phyloP scores from a whole-genome alignment of 2,329 filamentous ascomycete genomes.

The Fusarium nanum region DNA sequence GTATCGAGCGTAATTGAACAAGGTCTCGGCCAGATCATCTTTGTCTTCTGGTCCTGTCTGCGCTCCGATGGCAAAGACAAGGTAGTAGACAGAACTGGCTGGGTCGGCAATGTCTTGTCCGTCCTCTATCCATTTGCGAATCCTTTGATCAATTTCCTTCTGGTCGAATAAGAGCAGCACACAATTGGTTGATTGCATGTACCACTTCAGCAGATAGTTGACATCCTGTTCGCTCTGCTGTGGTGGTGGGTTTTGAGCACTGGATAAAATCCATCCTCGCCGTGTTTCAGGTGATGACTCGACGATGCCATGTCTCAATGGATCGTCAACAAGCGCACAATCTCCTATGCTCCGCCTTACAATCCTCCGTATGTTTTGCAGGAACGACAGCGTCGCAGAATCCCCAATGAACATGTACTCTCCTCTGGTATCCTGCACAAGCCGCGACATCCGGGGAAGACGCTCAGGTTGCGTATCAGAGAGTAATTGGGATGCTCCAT shows the following conservation, averaged over 20 bases:
- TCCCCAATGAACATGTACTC: slow-evolving; percentile 54
- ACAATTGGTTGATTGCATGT: slow-evolving; percentile 45
- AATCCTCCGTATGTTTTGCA: slow-evolving; percentile 51
- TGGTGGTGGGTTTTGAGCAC: slow-evolving; percentile 41
- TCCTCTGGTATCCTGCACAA: slow-evolving; percentile 50
- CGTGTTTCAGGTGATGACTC: slow-evolving; percentile 48
- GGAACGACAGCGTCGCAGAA: slow-evolving; percentile 50
- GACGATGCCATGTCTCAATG: slow-evolving; percentile 50
- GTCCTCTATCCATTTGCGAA: slow-evolving; percentile 48
- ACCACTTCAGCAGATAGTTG: slow-evolving; percentile 49
- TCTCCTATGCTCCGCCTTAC: slow-evolving; percentile 48
- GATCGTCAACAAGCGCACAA: slow-evolving; percentile 51
- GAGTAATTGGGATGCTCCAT: slow-evolving; percentile 38
- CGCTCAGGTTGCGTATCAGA: slow-evolving; percentile 40
- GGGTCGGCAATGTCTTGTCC: slow-evolving; percentile 35
- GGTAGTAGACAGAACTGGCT: slow-evolving; percentile 43
- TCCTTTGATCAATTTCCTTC: slow-evolving; percentile 41
- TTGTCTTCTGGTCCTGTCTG: slow-evolving; percentile 50
- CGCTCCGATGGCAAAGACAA: slow-evolving; percentile 50
- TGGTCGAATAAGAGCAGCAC: slow-evolving; percentile 50
- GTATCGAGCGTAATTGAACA: slow-evolving; percentile 52
- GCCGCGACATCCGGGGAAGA: slow-evolving; percentile 47
- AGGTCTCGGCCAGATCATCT: slow-evolving; percentile 50
- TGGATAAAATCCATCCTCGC: slow-evolving; percentile 45
- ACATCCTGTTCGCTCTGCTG: slow-evolving; percentile 43